These are phyloP conservation scores for Pilatotrama ljubarskyi DNA, from an alignment of 768 basidiomycete species.

Conservation along the genomic window DNA sequence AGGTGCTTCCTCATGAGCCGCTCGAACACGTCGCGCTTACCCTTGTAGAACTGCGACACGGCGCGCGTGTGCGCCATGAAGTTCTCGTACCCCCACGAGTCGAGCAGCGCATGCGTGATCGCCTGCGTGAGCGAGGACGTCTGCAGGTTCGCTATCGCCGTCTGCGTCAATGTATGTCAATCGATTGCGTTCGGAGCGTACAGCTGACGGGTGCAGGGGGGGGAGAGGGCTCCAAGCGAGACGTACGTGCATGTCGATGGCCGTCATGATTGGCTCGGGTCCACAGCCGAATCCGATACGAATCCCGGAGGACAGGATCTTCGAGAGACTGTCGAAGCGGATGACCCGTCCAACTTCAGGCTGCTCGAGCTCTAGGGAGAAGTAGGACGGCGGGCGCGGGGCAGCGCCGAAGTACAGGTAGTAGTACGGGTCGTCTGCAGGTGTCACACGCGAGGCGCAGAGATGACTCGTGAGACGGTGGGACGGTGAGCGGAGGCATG, in stretches of 20 bases:
- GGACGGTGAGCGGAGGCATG: background rate
- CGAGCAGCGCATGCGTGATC: conserved; percentile 58
- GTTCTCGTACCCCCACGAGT: conserved; percentile 77
- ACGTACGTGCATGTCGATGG: conserved; percentile 74
- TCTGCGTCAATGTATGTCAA: conserved; percentile 42
- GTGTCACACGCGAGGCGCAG: no score
- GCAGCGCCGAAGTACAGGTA: conserved; percentile 73
- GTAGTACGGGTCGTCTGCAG: conserved; percentile 77
- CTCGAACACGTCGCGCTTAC: conserved; percentile 80
- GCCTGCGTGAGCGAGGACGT: conserved; percentile 65
- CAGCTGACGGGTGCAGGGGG: conserved; percentile 1
- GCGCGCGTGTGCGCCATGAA: conserved; percentile 68
- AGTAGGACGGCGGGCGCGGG: conserved; percentile 75
- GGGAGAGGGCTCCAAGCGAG: background rate
- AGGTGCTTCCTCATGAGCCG: conserved; percentile 73
- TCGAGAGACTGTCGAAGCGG: conserved; percentile 90
- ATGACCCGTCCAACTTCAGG: conserved; percentile 73
- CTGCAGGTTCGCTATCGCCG: conserved; percentile 69
- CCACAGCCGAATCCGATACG: conserved; percentile 83
- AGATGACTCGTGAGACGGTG: background rate
- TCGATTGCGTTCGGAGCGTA: background rate
- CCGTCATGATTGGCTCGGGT: conserved; percentile 64
- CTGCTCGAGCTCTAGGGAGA: conserved; percentile 69
- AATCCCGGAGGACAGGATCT: conserved; percentile 77
- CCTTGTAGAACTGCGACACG: conserved; percentile 73